A percentile compares a stretch with the other conserved stretches of the same genome.
These are phyloP conservation scores for Inonotus obliquus DNA, from an alignment of 1,284 basidiomycete species.

Conservation along the genomic window DNA sequence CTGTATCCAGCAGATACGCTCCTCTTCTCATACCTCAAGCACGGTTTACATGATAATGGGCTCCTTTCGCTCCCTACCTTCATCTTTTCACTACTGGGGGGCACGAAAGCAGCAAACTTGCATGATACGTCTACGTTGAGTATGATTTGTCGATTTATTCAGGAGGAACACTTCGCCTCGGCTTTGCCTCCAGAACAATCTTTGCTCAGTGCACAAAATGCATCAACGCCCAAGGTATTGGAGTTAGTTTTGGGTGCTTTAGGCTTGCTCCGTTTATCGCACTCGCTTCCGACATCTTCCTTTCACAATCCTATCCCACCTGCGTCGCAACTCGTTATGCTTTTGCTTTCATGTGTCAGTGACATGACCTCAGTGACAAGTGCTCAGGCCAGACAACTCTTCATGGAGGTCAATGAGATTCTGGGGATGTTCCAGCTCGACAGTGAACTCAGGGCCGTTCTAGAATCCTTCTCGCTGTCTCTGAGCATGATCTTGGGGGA, in stretches of 20 bases:
- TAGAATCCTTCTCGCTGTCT: conserved; percentile 57
- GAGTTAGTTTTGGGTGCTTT: conserved; percentile 56
- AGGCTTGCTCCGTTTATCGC: conserved; percentile 50
- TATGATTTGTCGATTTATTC: conserved; percentile 57
- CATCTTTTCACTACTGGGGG: conserved; percentile 48
- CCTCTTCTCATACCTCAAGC: conserved; percentile 56
- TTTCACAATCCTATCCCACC: conserved; percentile 57
- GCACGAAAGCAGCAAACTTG: conserved; percentile 41
- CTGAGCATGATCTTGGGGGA: conserved; percentile 59
- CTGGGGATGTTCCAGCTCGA: conserved; percentile 47
- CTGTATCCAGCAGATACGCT: conserved; percentile 60
- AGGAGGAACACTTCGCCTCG: conserved; percentile 57
- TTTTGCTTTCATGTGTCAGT: conserved; percentile 53
- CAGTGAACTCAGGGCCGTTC: conserved; percentile 44
- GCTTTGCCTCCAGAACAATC: conserved; percentile 49
- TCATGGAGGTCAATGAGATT: conserved; percentile 51
- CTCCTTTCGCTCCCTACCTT: conserved; percentile 54
- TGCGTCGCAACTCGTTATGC: conserved; percentile 55
- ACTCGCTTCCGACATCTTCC: conserved; percentile 52
- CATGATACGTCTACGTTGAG: conserved; percentile 62
- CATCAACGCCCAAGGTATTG: conserved; percentile 37
- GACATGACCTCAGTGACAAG: conserved; percentile 57
- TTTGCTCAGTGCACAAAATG: conserved; percentile 35
- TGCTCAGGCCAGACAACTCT: conserved; percentile 50
- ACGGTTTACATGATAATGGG: conserved; percentile 46